These are phyloP conservation scores for Venturia effusa DNA, from an alignment of 2,329 filamentous ascomycete genomes.

Conservation along the genomic window DNA sequence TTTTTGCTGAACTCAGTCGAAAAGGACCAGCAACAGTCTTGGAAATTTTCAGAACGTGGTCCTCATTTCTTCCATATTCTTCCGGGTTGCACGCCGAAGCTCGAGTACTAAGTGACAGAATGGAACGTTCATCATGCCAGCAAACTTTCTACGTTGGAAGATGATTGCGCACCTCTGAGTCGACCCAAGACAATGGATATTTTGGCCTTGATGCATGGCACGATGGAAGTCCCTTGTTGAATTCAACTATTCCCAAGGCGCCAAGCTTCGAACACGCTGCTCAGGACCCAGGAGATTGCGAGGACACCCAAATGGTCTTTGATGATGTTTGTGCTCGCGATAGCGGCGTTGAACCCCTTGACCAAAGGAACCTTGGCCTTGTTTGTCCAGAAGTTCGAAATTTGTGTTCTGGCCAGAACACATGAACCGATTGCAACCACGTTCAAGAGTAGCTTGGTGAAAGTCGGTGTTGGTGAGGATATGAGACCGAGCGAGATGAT, in stretches of 20 bases:
- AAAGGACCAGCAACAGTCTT: too few relatives aligned
- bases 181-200: not conserved
- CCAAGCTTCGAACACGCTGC: constrained; percentile 4
- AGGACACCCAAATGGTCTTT: constrained; percentile 18
- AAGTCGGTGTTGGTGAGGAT: not conserved
- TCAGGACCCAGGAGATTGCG: constrained; percentile 9
- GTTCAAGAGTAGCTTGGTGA: constrained; percentile 10
- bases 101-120: not conserved
- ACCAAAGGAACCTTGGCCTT: constrained; percentile 24
- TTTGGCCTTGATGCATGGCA: not conserved
- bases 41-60: too few relatives aligned
- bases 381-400: constrained; percentile 25
- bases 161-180: not conserved
- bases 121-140: not conserved
- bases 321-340: constrained; percentile 22
- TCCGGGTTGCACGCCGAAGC: not conserved
- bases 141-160: not conserved
- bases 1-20: too few relatives aligned
- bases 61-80: not conserved
- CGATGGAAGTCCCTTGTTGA: not conserved
- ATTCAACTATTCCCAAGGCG: not conserved
- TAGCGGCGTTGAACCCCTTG: constrained; percentile 26
- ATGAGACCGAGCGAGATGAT: constrained; percentile 1
- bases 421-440: constrained; percentile 14
- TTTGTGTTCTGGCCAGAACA: constrained; percentile 18